Base-by-base conservation (phyloP, 306 rosid species). In the Morella rubra region DNA sequence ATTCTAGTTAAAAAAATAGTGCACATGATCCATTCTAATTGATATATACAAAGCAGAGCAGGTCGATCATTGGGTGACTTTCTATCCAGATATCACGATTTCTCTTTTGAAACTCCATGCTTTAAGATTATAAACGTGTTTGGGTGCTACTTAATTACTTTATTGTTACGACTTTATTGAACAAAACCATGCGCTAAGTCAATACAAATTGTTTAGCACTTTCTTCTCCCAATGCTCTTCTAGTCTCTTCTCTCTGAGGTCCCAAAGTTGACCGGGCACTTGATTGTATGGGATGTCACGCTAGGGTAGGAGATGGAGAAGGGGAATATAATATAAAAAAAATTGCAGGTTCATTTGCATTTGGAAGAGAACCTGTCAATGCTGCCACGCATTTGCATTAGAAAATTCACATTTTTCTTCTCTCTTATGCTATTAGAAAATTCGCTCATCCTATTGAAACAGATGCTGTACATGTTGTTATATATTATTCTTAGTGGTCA, bases 131-230 rank as follows among this genome's bases (percentile, higher is more conserved):
- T 65, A 41, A 15, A 4, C 14, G 14, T 20, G 5, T 4, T 40
- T 65, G 24, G 12, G 15, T 7, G 1, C 49, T 41, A 16, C 8
- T 18, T 58, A 18, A 52, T 58, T 58, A 20, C 27, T 58, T 58
- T 58, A 58, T 58, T 58, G 64, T 20, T n/a, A 65, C 46, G 16
- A 18, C 27, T 65, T 65, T 65, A 42, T 65, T 65, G 20, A 41
- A 65, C 71, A 40, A 65, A 65, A 41, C 27, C 70, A 18, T 65
- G 24, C 16, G 47, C 49, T 7, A 3, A 1, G 50, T 27, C 32
- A 27, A n/a, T 27, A 27, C 1, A 27, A 27, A 3, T 41, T 65
- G 1, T 41, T 40, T 41, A 65, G 16, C 5, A 61, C 14, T 27
- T 61, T 27, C 11, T 54, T 7, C 10, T n/a, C 18, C 18, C 7